Base-by-base conservation (phyloP, 2,329 filamentous ascomycete genomes). In the Clonostachys sp. region DNA sequence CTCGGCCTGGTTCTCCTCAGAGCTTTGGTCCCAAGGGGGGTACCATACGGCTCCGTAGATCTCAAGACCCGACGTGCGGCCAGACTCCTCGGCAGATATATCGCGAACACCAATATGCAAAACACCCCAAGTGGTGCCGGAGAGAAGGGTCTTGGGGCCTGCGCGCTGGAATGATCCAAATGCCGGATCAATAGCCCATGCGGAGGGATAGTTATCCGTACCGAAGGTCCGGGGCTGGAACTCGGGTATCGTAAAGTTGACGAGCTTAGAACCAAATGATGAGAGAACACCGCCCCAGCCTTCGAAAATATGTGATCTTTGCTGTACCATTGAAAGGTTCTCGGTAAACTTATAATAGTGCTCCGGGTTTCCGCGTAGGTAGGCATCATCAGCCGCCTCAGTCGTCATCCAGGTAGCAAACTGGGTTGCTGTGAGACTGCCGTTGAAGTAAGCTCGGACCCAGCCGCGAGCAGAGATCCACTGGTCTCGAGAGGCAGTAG, bases 401-500 rank as follows among this genome's bases (percentile, higher is more conserved):
- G 44, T 36, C 9, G 44, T 13, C 17, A 33, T 45, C 44, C 44
- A 45, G 33, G 33, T 34, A 18, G 44, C 44, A 12, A 45, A 45
- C 14, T 45, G n/a, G 33, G 17, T 18, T 9, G 44, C 44, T 12
- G 30, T 45, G 14, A 45, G 34, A 34, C n/a, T 34, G 44, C 35
- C 14, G 13, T 38, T 34, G 44, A 17, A 45, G 4, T 36, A 45
- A 4, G 33, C 30, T 5, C 34, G 30, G 8, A 45, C 44, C 12
- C 33, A 45, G 5, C 30, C 16, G 5, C 34, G n/a, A 16, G 44
- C 44, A 12, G 44, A 16, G 5, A 45, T 24, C 24, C 20, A 45
- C 33, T 45, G n/a, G 6, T 35, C 17, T 30, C 44, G 44, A n/a
- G 33, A 52, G 48, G 61, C 61, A 30, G 57, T 55, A 1, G 62